Percentiles rank a stretch among this genome's conserved stretches.
phyloP scores from a whole-genome alignment of 805 yeast genomes.

The Candida silvatica region DNA sequence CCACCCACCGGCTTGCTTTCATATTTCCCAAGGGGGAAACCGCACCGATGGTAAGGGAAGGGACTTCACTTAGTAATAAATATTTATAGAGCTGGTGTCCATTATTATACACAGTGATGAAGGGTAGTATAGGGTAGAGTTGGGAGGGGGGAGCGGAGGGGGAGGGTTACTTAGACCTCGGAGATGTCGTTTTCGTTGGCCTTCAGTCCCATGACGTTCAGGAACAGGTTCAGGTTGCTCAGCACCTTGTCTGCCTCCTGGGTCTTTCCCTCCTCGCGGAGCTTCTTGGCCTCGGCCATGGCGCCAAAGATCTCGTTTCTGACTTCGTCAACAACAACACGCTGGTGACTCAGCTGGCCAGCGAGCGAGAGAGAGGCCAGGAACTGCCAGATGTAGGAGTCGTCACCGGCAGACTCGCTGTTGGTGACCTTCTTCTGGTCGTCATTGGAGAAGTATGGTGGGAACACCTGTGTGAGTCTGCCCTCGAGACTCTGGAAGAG shows the following conservation, averaged over 20 bases:
- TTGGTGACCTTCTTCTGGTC: conserved; percentile 25
- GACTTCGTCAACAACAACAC: conserved; percentile 88
- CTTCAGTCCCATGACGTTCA: conserved; percentile 93
- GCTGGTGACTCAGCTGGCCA: conserved; percentile 83
- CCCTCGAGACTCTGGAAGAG: conserved; percentile 75
- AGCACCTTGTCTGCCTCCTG: conserved; percentile 46
- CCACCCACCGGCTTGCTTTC: too few species aligned
- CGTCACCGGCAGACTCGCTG: conserved; percentile 38
- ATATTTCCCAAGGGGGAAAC: too few species aligned
- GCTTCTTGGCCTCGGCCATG: conserved; percentile 62
- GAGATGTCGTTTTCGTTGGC: conserved; percentile 86
- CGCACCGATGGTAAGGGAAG: too few species aligned
- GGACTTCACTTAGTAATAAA: too few species aligned
- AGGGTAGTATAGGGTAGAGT: too few species aligned
- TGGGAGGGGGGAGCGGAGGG: too few species aligned
- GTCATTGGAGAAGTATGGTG: conserved; percentile 42
- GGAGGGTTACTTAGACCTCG: too few species aligned
- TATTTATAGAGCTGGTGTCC: too few species aligned
- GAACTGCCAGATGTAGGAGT: conserved; percentile 92
- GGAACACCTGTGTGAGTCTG: conserved; percentile 71
- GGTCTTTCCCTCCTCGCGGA: conserved; percentile 26
- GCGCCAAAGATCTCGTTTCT: conserved; percentile 89
- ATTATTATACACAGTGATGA: too few species aligned
- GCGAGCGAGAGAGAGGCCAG: conserved; percentile 89
- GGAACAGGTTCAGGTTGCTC: conserved; percentile 79